phyloP scores from a whole-genome alignment of 352 stramenopile genomes.

The Globisporangium uncinulatum region DNA sequence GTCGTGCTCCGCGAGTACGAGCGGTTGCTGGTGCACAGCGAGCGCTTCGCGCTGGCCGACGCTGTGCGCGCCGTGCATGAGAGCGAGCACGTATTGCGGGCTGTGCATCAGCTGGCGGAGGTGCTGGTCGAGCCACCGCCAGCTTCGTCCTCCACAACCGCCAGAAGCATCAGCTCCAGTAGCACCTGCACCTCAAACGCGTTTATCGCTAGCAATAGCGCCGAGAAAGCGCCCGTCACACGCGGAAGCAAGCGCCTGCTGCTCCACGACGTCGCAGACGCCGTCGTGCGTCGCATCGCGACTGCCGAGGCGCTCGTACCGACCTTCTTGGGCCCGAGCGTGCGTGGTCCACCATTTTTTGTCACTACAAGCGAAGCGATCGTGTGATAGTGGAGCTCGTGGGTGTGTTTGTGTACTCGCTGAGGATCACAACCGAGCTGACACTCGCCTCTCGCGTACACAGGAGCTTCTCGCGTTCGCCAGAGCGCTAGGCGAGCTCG shows the following conservation, averaged over 20 bases:
- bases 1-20: conserved; percentile 31
- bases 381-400: too few species aligned
- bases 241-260: neutral
- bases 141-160: too few species aligned
- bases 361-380: neutral
- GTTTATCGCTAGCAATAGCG: neutral
- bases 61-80: conserved; percentile 7
- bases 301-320: conserved; percentile 5
- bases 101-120: neutral
- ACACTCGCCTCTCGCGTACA: neutral
- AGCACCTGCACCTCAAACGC: too few species aligned
- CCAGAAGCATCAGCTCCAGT: neutral
- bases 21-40: conserved; percentile 30
- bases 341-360: conserved; percentile 2
- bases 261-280: conserved; percentile 8
- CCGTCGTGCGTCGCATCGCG: conserved; percentile 4
- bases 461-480: conserved; percentile 17
- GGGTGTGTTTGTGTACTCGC: neutral
- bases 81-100: conserved; percentile 1
- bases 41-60: conserved; percentile 31
- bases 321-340: conserved; percentile 18
- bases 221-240: neutral
- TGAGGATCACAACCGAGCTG: neutral
- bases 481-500: conserved; percentile 12
- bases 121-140: neutral